Evolutionary conservation across 441 rosid genomes (phyloP), one percentile per base, ranked within the genome.

Genomic region (Oxalis stricta): DNA sequence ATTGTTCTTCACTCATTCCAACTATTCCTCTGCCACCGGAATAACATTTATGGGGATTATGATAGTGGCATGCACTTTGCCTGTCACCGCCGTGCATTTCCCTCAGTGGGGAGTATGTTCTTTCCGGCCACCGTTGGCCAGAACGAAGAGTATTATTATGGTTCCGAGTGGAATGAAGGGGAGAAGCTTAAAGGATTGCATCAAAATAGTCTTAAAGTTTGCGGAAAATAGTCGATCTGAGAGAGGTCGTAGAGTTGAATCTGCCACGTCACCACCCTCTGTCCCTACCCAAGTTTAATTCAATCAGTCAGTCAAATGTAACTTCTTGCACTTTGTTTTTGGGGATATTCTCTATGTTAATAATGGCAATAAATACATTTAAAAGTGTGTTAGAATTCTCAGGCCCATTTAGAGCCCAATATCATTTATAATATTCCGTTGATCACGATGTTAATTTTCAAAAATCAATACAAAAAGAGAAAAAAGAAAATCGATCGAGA

Each of bases 91-190:
- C 10, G 75, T 81, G 10, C 73, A 84, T 52, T 84, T 78, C 63
- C 95, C 95, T 0, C 88, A 84, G 41, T 84, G 95, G 92, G 88
- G 95, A 59, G 95, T 46, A 84, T 84, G 85, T 69, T 81, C 42
- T 38, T 58, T 18, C 62, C 79, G 2, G 58, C 85, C 0, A 46
- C 30, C 0, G 44, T 12, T 1, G 78, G 59, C 44, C 65, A 68
- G 1, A 72, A 70, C 3, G 95, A 81, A 47, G 95, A 81, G 21
- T 49, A 52, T 48, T 84, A 84, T 32, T 81, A 84, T 33, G 56
- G 37, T 2, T 66, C 78, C 2, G 87, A 81, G 45, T 84, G 81
- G 79, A 52, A 72, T 1, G 87, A 78, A 40, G 54, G 64, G 0
- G 88, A 84, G 64, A 77, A 72, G 69, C 46, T 65, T 12, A 68